Base-by-base conservation (phyloP, 352 stramenopile genomes). In the Globisporangium paroecandrum region DNA sequence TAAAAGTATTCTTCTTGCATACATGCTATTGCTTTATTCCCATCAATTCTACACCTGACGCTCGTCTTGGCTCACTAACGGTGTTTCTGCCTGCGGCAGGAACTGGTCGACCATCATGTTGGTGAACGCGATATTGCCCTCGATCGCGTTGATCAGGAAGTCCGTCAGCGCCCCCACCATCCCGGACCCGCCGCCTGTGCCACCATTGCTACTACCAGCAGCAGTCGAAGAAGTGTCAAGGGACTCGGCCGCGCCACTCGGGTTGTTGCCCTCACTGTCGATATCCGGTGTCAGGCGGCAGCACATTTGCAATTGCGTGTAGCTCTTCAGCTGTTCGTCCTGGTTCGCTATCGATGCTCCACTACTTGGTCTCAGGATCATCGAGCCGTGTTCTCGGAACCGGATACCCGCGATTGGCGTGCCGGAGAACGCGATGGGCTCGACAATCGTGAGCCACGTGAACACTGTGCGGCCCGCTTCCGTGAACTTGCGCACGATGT, bases 91-190 rank as follows among this genome's bases (percentile, higher is more conserved):
- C 32, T 36, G 32, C 25, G 3, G 53, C 15, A 58, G 53, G 24
- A 58, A 24, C 15, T 38, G 32, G 53, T 58, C 27, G 53, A 58
- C 22, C 53, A 58, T 58, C 53, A 58, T 58, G 53, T 41, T 58
- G 53, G 25, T 58, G 25, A 58, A 58, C 9, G 9, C 15, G 25
- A 58, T 58, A 25, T 58, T 58, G 25, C 53, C 53, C 25, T 58
- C 53, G 25, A 58, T 41, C 53, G 53, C 32, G 15, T 58, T 58
- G 53, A 58, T 58, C 25, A 58, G 53, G 27, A 58, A 58, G 18
- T 58, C 53, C 53, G 53, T 58, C 53, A 58, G 5, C 15, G 25
- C 53, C 1, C 53, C 53, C 12, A 41, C 53, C 25, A 58, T 18
- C 22, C 25, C 25, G 0, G 22, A 18, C 1, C 53, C 12, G 7